Percentiles rank a stretch among this genome's conserved stretches.
These are phyloP conservation scores for Hypoxylon sp. DNA, from an alignment of 2,329 filamentous ascomycete genomes.

Conservation along the genomic window DNA sequence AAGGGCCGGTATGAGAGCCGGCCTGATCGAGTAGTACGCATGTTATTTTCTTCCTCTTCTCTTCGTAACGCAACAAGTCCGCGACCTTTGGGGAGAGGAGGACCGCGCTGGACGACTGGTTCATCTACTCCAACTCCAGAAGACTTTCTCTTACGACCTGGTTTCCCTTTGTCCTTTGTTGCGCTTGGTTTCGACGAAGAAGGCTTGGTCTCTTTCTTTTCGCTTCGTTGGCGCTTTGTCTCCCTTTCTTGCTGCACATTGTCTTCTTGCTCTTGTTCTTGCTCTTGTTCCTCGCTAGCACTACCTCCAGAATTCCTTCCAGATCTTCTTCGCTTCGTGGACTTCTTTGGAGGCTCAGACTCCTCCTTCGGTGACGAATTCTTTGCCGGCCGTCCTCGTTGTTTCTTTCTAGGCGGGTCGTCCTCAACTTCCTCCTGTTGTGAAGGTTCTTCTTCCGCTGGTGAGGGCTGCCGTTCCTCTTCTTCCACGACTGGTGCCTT, in stretches of 20 bases:
- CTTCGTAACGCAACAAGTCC: slow-evolving; percentile 68
- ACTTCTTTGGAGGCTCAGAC: slow-evolving; percentile 42
- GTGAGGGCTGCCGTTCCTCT: slow-evolving; percentile 38
- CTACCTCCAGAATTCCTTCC: slow-evolving; percentile 41
- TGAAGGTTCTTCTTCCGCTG: slow-evolving; percentile 25
- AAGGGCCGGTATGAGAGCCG: slow-evolving; percentile 84
- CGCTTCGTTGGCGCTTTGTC: slow-evolving; percentile 49
- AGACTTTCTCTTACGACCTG: slow-evolving; percentile 57
- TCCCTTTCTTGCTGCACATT: slow-evolving; percentile 44
- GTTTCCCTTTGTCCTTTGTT: slow-evolving; percentile 52
- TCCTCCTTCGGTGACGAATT: slow-evolving; percentile 34
- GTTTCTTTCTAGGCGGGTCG: slow-evolving; percentile 48
- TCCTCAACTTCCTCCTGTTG: slow-evolving; percentile 43
- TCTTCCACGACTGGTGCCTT: slow-evolving; percentile 46
- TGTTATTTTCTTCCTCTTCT: slow-evolving; percentile 66
- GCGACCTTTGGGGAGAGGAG: slow-evolving; percentile 69
- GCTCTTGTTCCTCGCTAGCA: slow-evolving; percentile 33
- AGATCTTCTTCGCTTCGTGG: slow-evolving; percentile 47
- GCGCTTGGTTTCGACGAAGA: slow-evolving; percentile 44
- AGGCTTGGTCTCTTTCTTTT: slow-evolving; percentile 44
- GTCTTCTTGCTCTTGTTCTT: slow-evolving; percentile 40
- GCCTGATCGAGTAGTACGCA: slow-evolving; percentile 79
- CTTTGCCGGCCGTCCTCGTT: slow-evolving; percentile 50
- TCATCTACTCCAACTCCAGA: slow-evolving; percentile 62
- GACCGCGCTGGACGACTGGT: slow-evolving; percentile 66